A percentile compares a stretch with the other conserved stretches of the same genome.
These are phyloP conservation scores for Solanum chacoense DNA, from an alignment of 305 asterid species.

Conservation along the genomic window DNA sequence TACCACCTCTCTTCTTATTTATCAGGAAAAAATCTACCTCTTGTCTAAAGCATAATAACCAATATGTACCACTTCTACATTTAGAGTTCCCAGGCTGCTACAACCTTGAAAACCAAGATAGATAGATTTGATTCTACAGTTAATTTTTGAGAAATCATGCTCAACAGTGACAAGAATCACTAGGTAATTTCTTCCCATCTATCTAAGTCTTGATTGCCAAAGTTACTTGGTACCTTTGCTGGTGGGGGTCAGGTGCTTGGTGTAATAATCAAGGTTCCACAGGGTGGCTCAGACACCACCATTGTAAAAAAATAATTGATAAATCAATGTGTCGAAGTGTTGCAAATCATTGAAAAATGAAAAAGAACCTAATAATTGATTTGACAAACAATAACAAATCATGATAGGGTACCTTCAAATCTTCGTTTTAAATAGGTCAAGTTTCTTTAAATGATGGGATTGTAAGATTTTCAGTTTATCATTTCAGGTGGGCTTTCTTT, in stretches of 20 bases:
- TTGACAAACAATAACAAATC: not conserved
- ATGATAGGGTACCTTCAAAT: not conserved
- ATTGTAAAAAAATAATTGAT: not conserved
- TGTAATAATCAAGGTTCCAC: not conserved
- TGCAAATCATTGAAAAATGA: not conserved
- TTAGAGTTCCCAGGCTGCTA: not conserved
- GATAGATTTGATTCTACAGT: not conserved
- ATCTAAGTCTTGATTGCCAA: not conserved
- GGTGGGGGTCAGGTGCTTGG: not conserved
- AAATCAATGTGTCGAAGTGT: not conserved
- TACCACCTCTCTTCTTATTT: not conserved
- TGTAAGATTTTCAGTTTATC: constrained; percentile 10
- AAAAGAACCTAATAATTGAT: not conserved
- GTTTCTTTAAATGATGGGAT: not conserved
- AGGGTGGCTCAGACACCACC: not conserved
- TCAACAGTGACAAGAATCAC: not conserved
- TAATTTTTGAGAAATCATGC: not conserved
- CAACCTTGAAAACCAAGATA: not conserved
- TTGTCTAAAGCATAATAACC: not conserved
- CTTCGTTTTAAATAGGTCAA: not conserved
- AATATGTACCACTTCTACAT: not conserved
- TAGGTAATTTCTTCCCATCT: not conserved
- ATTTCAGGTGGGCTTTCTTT: constrained; percentile 82
- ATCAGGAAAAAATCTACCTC: not conserved
- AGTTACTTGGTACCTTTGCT: not conserved